Evolutionary conservation across 495 filamentous ascomycete genomes (phyloP), one percentile per base, ranked within the genome.

Genomic region (Penicillium soppii): DNA sequence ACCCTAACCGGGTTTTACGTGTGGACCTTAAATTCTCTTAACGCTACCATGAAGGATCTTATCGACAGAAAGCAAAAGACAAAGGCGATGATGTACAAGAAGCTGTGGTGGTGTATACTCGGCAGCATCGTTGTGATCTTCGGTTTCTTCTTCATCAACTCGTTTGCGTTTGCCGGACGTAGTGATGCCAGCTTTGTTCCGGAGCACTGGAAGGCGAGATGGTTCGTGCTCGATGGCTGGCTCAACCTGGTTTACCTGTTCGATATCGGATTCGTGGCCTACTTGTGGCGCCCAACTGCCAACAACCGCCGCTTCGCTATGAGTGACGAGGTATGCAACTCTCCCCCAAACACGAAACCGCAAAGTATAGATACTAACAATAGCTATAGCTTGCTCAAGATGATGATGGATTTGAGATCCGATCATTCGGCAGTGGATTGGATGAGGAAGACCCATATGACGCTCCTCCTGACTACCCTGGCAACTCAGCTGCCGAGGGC

Each of bases 161-260:
- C 89, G 43, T 91, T 97, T 70, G 87, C 84, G 22, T 96, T 98
- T 61, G 92, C 90, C 39, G 90, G 90, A 19, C 82, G 80, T 49
- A 79, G 78, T 33, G 83, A 91, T 53, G 89, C 88, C 5, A 88
- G 91, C 66, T 98, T 95, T 63, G 89, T 95, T 8, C 94, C 95
- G 3, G 87, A 87, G 47, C 91, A 97, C 73, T 99, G 94, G 94
- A 88, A 95, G 76, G 88, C 85, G 15, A 76, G 94, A 43, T 99
- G 94, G 94, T 99, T 99, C 67, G 84, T 99, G 22, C 81, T 97
- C 9, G 94, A 99, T 63, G 94, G 94, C 47, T 99, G 94, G 94
- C 79, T 97, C 43, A 97, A 97, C 69, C 63, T 97, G 15, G 95
- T 99, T 17, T 99, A 99, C 67, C 80, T 99, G 40, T 86, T 87